These are phyloP conservation scores for Kodamaea derodonti DNA, from an alignment of 1,139 yeast genomes.

Conservation along the genomic window DNA sequence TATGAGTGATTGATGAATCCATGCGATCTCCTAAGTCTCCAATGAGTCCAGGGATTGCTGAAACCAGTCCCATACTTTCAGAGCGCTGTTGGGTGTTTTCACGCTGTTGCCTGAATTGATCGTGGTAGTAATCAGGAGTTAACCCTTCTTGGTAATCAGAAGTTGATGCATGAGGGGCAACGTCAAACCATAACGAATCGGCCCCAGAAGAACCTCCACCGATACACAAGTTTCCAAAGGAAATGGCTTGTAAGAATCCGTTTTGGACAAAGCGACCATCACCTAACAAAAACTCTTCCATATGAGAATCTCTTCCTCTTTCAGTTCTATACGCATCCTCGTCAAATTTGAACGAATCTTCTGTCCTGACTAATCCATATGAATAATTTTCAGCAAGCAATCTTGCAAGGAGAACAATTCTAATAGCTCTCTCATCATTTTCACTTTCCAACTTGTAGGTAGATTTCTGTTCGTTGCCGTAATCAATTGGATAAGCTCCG, in stretches of 20 bases:
- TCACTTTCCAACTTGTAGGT: constrained; percentile 29
- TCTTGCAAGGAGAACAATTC: constrained; percentile 49
- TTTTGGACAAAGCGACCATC: constrained; percentile 45
- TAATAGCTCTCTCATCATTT: constrained; percentile 45
- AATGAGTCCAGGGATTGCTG: constrained; percentile 12
- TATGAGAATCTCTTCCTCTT: constrained; percentile 18
- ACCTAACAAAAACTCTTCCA: constrained; percentile 36
- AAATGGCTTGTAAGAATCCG: constrained; percentile 36
- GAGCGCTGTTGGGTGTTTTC: constrained; percentile 13
- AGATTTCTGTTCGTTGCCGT: constrained; percentile 14
- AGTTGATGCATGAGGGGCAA: not conserved
- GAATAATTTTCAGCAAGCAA: constrained; percentile 45
- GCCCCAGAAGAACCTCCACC: constrained; percentile 13
- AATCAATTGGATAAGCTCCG: constrained; percentile 44
- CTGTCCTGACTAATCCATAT: constrained; percentile 49
- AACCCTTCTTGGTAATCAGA: not conserved
- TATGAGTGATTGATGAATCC: constrained; percentile 54
- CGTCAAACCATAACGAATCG: constrained; percentile 20
- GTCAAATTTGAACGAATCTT: constrained; percentile 35
- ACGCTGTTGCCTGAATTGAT: not conserved
- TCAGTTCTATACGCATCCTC: constrained; percentile 22
- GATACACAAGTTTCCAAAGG: constrained; percentile 18
- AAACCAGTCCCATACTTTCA: constrained; percentile 4
- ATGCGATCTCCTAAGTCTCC: constrained; percentile 48
- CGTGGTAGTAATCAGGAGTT: not conserved